A percentile compares a stretch with the other conserved stretches of the same genome.
phyloP scores from a whole-genome alignment of 1,139 yeast species.

The Kluyveromyces sp. region DNA sequence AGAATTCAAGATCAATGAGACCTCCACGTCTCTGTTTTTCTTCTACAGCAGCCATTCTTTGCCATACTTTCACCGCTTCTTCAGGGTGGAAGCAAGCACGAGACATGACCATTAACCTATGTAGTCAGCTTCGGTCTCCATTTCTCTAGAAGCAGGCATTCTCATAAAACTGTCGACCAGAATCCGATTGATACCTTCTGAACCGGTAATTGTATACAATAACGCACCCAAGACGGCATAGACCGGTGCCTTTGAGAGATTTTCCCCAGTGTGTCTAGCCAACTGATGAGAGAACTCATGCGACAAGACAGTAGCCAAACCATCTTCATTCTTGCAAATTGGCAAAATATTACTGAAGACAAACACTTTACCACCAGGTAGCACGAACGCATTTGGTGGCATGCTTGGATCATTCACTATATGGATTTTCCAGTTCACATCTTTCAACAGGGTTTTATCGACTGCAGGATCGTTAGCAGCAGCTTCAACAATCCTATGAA shows the following conservation, averaged over 20 bases:
- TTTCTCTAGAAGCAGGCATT: constrained; percentile 81
- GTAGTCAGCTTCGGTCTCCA: constrained; percentile 95
- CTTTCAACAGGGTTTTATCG: constrained; percentile 24
- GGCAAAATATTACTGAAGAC: constrained; percentile 75
- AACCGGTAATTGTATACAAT: constrained; percentile 46
- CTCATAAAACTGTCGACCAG: constrained; percentile 53
- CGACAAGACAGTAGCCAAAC: constrained; percentile 84
- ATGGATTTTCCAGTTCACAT: constrained; percentile 68
- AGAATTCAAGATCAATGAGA: constrained; percentile 43
- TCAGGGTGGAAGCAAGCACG: constrained; percentile 76
- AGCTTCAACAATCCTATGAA: constrained; percentile 55
- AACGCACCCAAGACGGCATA: constrained; percentile 45
- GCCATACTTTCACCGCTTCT: constrained; percentile 74
- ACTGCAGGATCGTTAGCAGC: constrained; percentile 39
- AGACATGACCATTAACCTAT: constrained; percentile 91
- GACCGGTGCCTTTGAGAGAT: constrained; percentile 55
- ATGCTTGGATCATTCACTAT: constrained; percentile 60
- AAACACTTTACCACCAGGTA: constrained; percentile 94
- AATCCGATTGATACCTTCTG: constrained; percentile 44
- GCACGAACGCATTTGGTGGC: constrained; percentile 92
- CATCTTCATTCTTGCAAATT: constrained; percentile 75
- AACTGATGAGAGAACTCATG: constrained; percentile 93
- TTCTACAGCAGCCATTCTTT: constrained; percentile 66
- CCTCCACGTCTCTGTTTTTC: constrained; percentile 29
- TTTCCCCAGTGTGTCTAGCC: constrained; percentile 87